Evolutionary conservation across 2,329 filamentous ascomycete species (phyloP).

Genomic region (Sporothrix brasiliensis): DNA sequence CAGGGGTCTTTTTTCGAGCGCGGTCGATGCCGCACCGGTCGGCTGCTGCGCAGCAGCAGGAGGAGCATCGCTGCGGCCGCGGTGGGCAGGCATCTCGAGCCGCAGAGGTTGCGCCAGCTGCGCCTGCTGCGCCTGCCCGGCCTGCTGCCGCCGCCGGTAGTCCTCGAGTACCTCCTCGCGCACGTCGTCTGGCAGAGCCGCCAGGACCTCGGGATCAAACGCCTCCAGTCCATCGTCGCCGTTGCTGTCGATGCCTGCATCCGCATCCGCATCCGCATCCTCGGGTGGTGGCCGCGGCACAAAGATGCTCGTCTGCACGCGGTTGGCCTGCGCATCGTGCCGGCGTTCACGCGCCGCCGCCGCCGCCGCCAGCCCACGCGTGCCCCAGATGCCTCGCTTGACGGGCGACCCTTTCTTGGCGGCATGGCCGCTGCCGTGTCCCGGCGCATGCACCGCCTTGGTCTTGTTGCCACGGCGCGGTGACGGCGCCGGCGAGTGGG

Average conservation of each 20-base stretch:
- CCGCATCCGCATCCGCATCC: conserved; percentile 35
- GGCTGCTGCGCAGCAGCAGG: conserved; percentile 34
- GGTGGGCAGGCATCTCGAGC: conserved; percentile 48
- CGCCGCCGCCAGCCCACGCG: conserved; percentile 23
- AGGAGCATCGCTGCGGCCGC: conserved; percentile 35
- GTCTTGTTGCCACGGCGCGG: conserved; percentile 44
- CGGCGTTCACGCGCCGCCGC: conserved; percentile 50
- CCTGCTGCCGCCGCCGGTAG: conserved; percentile 56
- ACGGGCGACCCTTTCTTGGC: conserved; percentile 25
- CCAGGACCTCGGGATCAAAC: conserved; percentile 73
- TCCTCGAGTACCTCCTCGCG: conserved; percentile 77
- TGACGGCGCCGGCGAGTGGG: conserved; percentile 58
- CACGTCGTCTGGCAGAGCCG: conserved; percentile 80
- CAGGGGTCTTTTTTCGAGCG: neutral
- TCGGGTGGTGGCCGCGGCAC: conserved; percentile 46
- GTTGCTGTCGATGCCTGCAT: conserved; percentile 27
- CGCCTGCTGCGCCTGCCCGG: neutral
- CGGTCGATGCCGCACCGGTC: conserved; percentile 10
- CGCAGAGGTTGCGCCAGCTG: conserved; percentile 44
- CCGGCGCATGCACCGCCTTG: neutral
- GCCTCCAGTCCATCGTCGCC: conserved; percentile 49
- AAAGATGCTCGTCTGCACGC: conserved; percentile 73
- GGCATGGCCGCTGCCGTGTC: neutral
- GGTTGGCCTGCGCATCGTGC: conserved; percentile 58
- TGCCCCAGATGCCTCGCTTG: conserved; percentile 31